These are phyloP conservation scores for Coemansia nantahalensis DNA, from an alignment of 192 early-diverging fungal genomes.

Conservation along the genomic window DNA sequence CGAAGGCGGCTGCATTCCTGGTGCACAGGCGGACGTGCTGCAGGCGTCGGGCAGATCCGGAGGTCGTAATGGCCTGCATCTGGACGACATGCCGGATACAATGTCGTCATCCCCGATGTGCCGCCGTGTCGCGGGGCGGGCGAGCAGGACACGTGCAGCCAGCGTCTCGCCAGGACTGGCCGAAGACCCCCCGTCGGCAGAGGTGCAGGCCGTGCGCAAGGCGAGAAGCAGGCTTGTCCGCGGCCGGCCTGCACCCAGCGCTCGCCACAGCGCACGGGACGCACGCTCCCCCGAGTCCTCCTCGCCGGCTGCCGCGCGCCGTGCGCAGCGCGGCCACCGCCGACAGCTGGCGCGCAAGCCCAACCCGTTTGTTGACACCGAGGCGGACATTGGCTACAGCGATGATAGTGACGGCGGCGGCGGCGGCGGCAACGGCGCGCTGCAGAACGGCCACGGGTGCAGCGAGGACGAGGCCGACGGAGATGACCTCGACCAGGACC, in stretches of 20 bases:
- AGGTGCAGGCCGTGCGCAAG: conserved; percentile 6
- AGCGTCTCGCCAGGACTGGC: no score
- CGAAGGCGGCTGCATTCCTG: neutral
- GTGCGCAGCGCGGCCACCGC: no score
- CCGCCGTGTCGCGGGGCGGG: no score
- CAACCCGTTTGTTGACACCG: conserved; percentile 39
- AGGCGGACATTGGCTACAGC: conserved; percentile 40
- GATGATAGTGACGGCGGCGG: conserved; percentile 23
- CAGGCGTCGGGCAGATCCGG: neutral
- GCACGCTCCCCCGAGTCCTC: no score
- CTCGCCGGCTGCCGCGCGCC: no score
- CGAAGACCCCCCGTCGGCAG: neutral
- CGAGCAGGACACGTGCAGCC: no score
- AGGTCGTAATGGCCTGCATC: no score
- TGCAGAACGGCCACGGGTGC: neutral
- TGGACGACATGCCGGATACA: neutral
- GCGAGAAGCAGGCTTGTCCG: neutral
- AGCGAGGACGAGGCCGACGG: conserved; percentile 35
- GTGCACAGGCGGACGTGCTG: neutral
- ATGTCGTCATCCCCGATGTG: conserved; percentile 15
- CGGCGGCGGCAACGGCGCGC: neutral
- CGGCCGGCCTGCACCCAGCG: neutral
- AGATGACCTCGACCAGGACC: conserved; percentile 35
- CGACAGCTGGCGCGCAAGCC: conserved; percentile 5
- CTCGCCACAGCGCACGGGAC: neutral